Evolutionary conservation across 768 basidiomycete genomes (phyloP).

Genomic region (Udeniomyces megalosporus): DNA sequence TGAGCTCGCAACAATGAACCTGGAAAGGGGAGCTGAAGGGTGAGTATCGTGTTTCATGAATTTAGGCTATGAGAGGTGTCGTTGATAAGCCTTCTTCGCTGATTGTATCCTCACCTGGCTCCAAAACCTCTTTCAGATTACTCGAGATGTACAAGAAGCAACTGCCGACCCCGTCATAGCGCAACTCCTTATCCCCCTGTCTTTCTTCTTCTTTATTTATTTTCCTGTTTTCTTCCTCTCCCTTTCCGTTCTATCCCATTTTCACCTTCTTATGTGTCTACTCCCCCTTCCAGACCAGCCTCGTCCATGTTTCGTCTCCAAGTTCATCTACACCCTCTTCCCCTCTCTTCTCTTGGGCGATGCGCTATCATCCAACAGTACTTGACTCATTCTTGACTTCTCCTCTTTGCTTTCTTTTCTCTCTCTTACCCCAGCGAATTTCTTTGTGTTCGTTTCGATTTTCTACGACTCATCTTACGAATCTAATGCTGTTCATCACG

Average conservation of each 20-base stretch:
- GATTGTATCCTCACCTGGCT: background rate
- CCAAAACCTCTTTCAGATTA: background rate
- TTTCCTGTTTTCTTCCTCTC: background rate
- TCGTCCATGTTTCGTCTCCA: too few species aligned
- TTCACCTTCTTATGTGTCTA: too few species aligned
- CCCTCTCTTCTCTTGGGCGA: too few species aligned
- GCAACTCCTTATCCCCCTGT: background rate
- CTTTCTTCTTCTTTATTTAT: background rate
- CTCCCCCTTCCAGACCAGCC: too few species aligned
- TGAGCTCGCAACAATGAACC: background rate
- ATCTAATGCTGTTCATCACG: too few species aligned
- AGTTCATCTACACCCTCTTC: too few species aligned
- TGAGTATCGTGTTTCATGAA: background rate
- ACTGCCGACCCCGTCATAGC: background rate
- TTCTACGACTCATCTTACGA: too few species aligned
- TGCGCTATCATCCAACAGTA: too few species aligned
- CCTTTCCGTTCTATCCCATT: background rate
- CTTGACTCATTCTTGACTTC: too few species aligned
- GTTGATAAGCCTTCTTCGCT: background rate
- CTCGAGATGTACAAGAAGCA: constrained; percentile 1
- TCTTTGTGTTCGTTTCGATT: too few species aligned
- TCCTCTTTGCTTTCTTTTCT: too few species aligned
- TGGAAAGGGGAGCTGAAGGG: background rate
- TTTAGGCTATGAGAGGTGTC: background rate
- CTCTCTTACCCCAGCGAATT: too few species aligned